These are phyloP conservation scores for Termitomyces sp. DNA, from an alignment of 1,284 basidiomycete genomes.

Conservation along the genomic window DNA sequence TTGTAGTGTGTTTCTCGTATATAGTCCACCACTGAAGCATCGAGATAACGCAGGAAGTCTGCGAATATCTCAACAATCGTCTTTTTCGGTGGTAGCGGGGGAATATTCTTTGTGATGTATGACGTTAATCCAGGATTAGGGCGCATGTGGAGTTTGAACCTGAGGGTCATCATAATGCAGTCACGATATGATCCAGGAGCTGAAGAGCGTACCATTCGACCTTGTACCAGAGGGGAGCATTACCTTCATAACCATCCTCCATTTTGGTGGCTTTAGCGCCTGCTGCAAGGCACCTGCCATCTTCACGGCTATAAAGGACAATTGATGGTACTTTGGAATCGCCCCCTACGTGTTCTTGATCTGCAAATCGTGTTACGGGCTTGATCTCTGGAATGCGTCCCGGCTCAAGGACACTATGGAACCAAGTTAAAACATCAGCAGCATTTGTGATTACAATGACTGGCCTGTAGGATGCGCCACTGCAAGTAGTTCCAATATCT, in stretches of 20 bases:
- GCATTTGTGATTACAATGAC: neutral
- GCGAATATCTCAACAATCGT: slow-evolving; percentile 37
- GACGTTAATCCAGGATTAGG: slow-evolving; percentile 14
- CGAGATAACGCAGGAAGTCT: slow-evolving; percentile 49
- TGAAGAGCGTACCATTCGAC: slow-evolving; percentile 35
- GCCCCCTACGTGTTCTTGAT: slow-evolving; percentile 20
- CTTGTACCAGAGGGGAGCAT: slow-evolving; percentile 1
- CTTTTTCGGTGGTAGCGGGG: slow-evolving; percentile 36
- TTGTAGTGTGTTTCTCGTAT: slow-evolving; percentile 44
- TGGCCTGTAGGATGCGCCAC: slow-evolving; percentile 41
- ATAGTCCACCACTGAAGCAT: slow-evolving; percentile 37
- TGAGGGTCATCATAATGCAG: slow-evolving; percentile 14
- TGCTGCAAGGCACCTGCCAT: slow-evolving; percentile 19
- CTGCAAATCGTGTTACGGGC: slow-evolving; percentile 30
- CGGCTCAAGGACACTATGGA: slow-evolving; percentile 25
- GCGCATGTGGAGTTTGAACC: slow-evolving; percentile 48
- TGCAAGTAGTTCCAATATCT: slow-evolving; percentile 50
- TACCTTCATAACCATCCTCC: neutral
- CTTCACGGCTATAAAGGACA: slow-evolving; percentile 23
- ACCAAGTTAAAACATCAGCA: neutral
- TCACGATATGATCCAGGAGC: neutral
- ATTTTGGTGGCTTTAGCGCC: slow-evolving; percentile 26
- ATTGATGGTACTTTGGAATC: slow-evolving; percentile 44
- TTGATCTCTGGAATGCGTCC: slow-evolving; percentile 37
- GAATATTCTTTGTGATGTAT: slow-evolving; percentile 23